A percentile compares a stretch with the other conserved stretches of the same genome.
Evolutionary conservation across 495 filamentous ascomycete species (phyloP).

Genomic region (Lentithecium fluviatile): DNA sequence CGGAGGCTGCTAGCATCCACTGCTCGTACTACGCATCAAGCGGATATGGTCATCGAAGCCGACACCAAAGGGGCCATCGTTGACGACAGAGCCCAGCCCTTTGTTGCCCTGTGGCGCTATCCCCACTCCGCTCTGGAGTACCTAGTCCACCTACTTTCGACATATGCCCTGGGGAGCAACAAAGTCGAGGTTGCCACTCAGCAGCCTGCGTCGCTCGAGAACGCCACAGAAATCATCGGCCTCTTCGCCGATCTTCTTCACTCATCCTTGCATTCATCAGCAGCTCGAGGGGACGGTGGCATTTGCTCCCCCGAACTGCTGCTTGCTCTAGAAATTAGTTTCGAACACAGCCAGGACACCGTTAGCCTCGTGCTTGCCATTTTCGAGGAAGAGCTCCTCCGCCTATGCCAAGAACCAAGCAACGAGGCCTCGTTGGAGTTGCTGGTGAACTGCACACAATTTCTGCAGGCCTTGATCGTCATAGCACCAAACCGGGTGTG

Average conservation of each 20-base stretch:
- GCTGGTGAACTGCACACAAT: conserved; percentile 72
- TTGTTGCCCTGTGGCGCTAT: conserved; percentile 66
- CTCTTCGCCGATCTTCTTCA: conserved; percentile 60
- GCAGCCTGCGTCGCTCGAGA: conserved; percentile 45
- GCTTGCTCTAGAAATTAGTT: conserved; percentile 59
- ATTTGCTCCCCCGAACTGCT: conserved; percentile 30
- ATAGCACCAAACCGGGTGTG: conserved; percentile 81
- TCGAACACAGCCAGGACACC: conserved; percentile 73
- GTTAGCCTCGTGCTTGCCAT: conserved; percentile 78
- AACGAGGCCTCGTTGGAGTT: conserved; percentile 56
- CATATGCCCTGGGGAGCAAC: conserved; percentile 34
- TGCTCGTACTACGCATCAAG: not conserved
- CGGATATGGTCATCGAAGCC: conserved; percentile 21
- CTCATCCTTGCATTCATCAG: conserved; percentile 31
- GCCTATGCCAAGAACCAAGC: conserved; percentile 55
- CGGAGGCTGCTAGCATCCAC: conserved; percentile 3
- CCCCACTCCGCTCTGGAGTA: conserved; percentile 75
- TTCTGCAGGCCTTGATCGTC: conserved; percentile 66
- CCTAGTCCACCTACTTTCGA: conserved; percentile 66
- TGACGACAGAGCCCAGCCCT: conserved; percentile 57
- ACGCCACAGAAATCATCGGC: conserved; percentile 62
- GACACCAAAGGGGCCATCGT: conserved; percentile 31
- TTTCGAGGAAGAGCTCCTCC: conserved; percentile 72
- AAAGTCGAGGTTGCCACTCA: conserved; percentile 31
- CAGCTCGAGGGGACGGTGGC: not conserved